These are phyloP conservation scores for Fragilariopsis cylindrus DNA, from an alignment of 108 stramenopile genomes.

Conservation along the genomic window DNA sequence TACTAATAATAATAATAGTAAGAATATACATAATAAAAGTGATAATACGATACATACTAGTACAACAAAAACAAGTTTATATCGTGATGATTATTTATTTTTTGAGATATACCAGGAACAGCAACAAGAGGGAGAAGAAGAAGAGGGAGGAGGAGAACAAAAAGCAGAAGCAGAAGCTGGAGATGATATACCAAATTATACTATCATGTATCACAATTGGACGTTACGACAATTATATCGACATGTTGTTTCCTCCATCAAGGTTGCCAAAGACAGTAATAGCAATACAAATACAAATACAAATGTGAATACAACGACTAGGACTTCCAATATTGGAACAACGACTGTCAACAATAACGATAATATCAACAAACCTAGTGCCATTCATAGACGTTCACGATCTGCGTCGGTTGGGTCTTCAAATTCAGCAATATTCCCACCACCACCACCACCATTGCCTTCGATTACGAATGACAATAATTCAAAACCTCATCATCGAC, in stretches of 20 bases:
- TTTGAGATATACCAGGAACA: neutral
- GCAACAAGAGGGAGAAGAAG: neutral
- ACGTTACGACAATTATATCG: conserved; percentile 1
- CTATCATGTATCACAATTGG: conserved; percentile 6
- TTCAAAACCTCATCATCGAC: no score
- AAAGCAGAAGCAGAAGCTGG: neutral
- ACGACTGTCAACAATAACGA: neutral
- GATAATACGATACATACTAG: no score
- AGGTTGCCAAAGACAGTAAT: neutral
- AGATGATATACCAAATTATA: neutral
- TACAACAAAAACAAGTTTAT: neutral
- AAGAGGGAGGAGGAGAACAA: neutral
- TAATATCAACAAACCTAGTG: neutral
- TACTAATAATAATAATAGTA: neutral
- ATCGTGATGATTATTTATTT: conserved; percentile 8
- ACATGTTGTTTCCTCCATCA: conserved; percentile 12
- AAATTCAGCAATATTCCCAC: neutral
- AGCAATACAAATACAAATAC: neutral
- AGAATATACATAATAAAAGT: neutral
- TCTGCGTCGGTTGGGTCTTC: neutral
- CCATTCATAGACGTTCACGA: neutral
- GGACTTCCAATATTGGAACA: no score
- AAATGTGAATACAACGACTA: no score
- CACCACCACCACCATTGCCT: neutral
- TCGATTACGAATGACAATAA: no score